These are phyloP conservation scores for Tilletia indica DNA, from an alignment of 1,284 basidiomycete species.

Conservation along the genomic window DNA sequence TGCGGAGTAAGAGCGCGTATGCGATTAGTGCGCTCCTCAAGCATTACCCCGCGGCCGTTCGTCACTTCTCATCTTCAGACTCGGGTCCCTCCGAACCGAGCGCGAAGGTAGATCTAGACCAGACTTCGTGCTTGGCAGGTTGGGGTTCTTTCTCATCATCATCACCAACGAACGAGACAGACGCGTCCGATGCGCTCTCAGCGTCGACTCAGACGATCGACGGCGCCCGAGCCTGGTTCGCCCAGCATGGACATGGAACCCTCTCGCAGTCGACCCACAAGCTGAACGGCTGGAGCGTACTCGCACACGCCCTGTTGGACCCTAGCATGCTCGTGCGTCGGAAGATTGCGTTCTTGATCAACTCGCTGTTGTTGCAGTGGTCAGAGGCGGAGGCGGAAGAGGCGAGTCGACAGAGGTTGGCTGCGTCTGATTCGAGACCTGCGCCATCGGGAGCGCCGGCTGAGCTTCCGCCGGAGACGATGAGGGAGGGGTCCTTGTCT, in stretches of 20 bases:
- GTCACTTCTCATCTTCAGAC: slow-evolving; percentile 58
- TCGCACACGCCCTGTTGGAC: slow-evolving; percentile 69
- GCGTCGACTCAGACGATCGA: not conserved
- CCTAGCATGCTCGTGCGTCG: slow-evolving; percentile 74
- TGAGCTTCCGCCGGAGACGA: slow-evolving; percentile 51
- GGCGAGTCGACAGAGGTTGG: not conserved
- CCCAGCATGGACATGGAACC: not conserved
- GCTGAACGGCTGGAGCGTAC: slow-evolving; percentile 69
- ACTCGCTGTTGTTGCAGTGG: slow-evolving; percentile 70
- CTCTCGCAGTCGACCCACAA: slow-evolving; percentile 44
- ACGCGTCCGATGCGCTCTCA: not conserved
- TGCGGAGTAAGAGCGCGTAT: slow-evolving; percentile 75
- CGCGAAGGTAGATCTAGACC: not conserved
- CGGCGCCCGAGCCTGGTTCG: slow-evolving; percentile 13
- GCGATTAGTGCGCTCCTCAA: slow-evolving; percentile 79
- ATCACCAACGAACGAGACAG: not conserved
- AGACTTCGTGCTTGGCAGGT: slow-evolving; percentile 9
- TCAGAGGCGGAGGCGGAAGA: not conserved
- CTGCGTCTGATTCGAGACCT: slow-evolving; percentile 15
- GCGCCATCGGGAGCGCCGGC: slow-evolving; percentile 37
- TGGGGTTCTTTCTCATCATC: not conserved
- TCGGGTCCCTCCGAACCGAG: not conserved
- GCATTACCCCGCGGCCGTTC: slow-evolving; percentile 72
- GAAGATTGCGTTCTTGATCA: slow-evolving; percentile 81
- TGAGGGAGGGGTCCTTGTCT: slow-evolving; percentile 23